Conservation (phyloP, 108 stramenopile genomes). For the Nitzschia putrida region DNA sequence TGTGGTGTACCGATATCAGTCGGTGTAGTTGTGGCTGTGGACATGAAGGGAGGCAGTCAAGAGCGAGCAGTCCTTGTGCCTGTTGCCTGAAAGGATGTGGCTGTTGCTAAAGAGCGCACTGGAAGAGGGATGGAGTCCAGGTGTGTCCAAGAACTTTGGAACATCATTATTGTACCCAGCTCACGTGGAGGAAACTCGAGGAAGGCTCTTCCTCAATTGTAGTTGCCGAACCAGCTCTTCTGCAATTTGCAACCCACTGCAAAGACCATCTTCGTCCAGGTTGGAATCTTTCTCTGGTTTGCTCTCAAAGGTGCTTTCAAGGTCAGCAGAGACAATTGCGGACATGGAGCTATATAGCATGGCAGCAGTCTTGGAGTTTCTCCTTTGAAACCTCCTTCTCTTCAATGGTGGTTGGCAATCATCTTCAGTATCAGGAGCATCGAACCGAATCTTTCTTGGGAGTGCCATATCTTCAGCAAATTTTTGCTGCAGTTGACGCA, state of each 20-base stretch:
- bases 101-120: too few relatives aligned
- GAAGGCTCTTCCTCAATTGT: conserved; percentile 4
- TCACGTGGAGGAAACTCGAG: too few relatives aligned
- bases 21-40: too few relatives aligned
- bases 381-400: conserved; percentile 35
- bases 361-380: conserved; percentile 44
- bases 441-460: not conserved
- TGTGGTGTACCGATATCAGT: too few relatives aligned
- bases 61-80: too few relatives aligned
- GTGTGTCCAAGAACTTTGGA: too few relatives aligned
- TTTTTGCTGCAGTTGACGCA: not conserved
- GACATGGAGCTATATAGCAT: conserved; percentile 36
- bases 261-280: conserved; percentile 13
- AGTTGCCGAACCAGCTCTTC: conserved; percentile 39
- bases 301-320: not conserved
- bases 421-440: not conserved
- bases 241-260: conserved; percentile 32
- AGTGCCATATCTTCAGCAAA: not conserved
- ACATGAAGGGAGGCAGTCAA: too few relatives aligned
- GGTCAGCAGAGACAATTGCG: conserved; percentile 5
- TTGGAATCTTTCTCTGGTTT: not conserved
- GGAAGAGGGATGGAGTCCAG: too few relatives aligned
- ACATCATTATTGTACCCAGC: too few relatives aligned
- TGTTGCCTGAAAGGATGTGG: too few relatives aligned
- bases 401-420: conserved; percentile 28